A percentile compares a stretch with the other conserved stretches of the same genome.
phyloP scores from a whole-genome alignment of 2,329 filamentous ascomycete species.

The Penicillium sp. region DNA sequence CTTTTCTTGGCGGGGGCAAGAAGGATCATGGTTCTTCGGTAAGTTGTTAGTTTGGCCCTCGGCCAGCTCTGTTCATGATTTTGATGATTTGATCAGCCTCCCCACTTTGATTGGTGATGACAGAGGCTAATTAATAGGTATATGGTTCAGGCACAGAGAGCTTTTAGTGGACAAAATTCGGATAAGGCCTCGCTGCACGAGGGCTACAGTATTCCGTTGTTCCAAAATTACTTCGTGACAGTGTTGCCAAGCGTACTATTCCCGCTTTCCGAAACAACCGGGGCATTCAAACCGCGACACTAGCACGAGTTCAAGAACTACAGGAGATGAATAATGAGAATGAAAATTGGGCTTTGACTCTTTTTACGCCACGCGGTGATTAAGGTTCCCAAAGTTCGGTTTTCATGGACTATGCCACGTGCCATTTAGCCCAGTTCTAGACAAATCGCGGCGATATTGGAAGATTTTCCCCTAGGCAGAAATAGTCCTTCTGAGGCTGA shows the following conservation, averaged over 20 bases:
- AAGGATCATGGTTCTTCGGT: background rate
- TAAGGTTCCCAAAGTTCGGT: background rate
- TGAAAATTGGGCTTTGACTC: background rate
- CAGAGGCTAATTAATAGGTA: background rate
- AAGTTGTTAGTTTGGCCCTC: background rate
- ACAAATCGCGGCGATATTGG: no score
- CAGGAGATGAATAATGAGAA: background rate
- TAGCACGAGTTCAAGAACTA: background rate
- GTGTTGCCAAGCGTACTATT: background rate
- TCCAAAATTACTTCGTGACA: background rate
- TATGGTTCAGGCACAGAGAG: background rate
- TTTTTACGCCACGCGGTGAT: background rate
- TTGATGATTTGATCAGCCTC: background rate
- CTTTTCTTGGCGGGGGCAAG: background rate
- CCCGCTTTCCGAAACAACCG: background rate
- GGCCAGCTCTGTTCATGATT: background rate
- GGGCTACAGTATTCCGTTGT: no score
- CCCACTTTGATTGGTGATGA: background rate
- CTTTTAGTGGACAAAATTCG: background rate
- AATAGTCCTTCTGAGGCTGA: constrained; percentile 1
- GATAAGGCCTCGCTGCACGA: background rate
- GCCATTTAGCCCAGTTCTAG: background rate
- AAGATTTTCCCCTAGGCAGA: background rate
- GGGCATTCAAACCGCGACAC: background rate
- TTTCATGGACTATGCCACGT: background rate